phyloP scores from a whole-genome alignment of 441 rosid genomes.

The Croton setiger region DNA sequence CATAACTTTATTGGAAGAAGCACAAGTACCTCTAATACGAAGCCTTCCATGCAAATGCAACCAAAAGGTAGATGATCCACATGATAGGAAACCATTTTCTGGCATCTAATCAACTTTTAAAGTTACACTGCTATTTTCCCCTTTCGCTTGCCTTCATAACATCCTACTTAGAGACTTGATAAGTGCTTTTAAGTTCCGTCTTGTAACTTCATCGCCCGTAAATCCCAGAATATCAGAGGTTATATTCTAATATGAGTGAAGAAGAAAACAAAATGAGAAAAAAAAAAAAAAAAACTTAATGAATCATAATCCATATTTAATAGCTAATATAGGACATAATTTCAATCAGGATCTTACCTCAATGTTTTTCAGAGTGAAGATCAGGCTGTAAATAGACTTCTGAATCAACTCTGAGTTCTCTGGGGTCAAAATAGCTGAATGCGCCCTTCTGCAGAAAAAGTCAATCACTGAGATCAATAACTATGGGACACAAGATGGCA shows the following conservation, averaged over 20 bases:
- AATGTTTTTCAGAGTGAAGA: conserved; percentile 82
- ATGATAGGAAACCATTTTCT: conserved; percentile 12
- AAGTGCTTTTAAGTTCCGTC: conserved; percentile 71
- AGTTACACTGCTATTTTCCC: conserved; percentile 5
- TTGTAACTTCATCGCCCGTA: conserved; percentile 88
- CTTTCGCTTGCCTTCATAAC: conserved; percentile 37
- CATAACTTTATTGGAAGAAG: conserved; percentile 13
- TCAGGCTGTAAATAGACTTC: conserved; percentile 75
- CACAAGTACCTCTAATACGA: conserved; percentile 11
- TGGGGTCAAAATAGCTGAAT: conserved; percentile 77
- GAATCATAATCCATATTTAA: no score
- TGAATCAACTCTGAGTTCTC: conserved; percentile 83
- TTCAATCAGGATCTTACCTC: conserved; percentile 50
- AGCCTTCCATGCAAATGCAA: conserved; percentile 16
- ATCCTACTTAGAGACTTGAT: conserved; percentile 93
- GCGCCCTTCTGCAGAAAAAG: conserved; percentile 54
- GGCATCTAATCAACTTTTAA: conserved; percentile 14
- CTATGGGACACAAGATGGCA: neutral
- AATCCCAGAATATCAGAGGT: conserved; percentile 91
- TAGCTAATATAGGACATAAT: neutral
- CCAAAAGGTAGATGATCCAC: neutral
- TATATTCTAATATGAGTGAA: conserved; percentile 55
- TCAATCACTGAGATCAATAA: neutral
- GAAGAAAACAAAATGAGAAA: neutral
- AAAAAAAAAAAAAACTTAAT: neutral